A percentile compares a stretch with the other conserved stretches of the same genome.
These are phyloP conservation scores for Ophiostoma tasmaniense DNA, from an alignment of 2,329 filamentous ascomycete species.

Conservation along the genomic window DNA sequence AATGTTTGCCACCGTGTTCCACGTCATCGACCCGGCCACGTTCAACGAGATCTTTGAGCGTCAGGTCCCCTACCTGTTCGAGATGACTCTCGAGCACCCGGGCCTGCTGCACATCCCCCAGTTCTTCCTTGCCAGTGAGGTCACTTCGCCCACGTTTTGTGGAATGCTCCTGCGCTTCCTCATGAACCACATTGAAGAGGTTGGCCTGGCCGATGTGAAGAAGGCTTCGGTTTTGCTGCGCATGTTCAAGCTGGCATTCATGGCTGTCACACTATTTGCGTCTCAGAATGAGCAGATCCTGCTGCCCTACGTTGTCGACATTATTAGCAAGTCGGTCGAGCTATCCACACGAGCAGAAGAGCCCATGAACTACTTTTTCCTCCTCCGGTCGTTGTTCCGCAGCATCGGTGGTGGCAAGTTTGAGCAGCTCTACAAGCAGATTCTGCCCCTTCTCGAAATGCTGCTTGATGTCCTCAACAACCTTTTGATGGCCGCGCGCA, in stretches of 20 bases:
- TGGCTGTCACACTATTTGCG: slow-evolving; percentile 96
- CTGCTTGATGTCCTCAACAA: slow-evolving; percentile 95
- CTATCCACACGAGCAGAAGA: slow-evolving; percentile 91
- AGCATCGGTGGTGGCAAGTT: slow-evolving; percentile 97
- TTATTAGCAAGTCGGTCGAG: slow-evolving; percentile 95
- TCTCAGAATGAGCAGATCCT: slow-evolving; percentile 92
- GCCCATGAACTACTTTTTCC: slow-evolving; percentile 96
- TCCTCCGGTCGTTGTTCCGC: slow-evolving; percentile 84
- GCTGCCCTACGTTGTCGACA: slow-evolving; percentile 90
- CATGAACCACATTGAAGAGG: slow-evolving; percentile 93
- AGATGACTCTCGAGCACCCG: slow-evolving; percentile 96
- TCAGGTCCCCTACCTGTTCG: slow-evolving; percentile 92
- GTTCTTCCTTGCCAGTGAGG: slow-evolving; percentile 97
- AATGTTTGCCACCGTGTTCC: slow-evolving; percentile 96
- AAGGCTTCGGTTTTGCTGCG: slow-evolving; percentile 88
- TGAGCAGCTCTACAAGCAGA: slow-evolving; percentile 96
- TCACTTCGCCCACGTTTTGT: slow-evolving; percentile 93
- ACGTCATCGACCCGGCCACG: slow-evolving; percentile 94
- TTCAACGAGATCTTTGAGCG: slow-evolving; percentile 98
- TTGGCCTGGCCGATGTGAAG: slow-evolving; percentile 83
- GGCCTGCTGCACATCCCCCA: slow-evolving; percentile 91
- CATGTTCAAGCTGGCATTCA: slow-evolving; percentile 96
- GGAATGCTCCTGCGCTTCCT: slow-evolving; percentile 96
- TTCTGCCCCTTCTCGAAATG: slow-evolving; percentile 93
- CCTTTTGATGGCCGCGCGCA: slow-evolving; percentile 78